Conservation (phyloP, 1,284 basidiomycete species). For the Fomitopsis schrenkii region DNA sequence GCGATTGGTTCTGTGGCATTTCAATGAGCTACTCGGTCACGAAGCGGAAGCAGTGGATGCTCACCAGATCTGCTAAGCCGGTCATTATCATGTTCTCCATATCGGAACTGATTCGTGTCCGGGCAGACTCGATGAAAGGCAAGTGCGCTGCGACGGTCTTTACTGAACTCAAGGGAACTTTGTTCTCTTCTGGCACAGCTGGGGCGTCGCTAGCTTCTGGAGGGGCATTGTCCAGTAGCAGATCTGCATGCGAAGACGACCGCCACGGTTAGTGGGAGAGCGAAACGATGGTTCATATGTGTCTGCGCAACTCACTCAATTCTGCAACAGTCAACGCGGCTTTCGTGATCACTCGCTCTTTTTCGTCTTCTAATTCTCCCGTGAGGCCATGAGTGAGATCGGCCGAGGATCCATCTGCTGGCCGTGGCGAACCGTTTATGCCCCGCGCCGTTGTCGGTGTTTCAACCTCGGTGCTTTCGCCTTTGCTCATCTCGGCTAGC, state of each 20-base stretch:
- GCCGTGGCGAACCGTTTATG: conserved; percentile 10
- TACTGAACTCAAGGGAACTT: conserved; percentile 59
- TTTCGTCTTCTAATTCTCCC: conserved; percentile 64
- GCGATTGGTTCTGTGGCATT: conserved; percentile 69
- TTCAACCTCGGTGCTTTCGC: conserved; percentile 16
- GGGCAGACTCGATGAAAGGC: conserved; percentile 67
- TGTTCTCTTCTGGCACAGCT: not conserved
- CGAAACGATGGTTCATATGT: not conserved
- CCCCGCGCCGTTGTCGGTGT: conserved; percentile 12
- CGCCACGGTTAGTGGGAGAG: conserved; percentile 4
- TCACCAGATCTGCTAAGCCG: conserved; percentile 71
- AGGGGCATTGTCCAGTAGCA: conserved; percentile 12
- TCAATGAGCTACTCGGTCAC: not conserved
- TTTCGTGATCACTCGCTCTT: conserved; percentile 82
- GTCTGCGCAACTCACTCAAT: conserved; percentile 51
- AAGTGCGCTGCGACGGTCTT: conserved; percentile 67
- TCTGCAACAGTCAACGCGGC: conserved; percentile 90
- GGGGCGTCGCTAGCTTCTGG: conserved; percentile 1
- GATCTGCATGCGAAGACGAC: conserved; percentile 15
- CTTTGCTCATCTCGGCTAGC: conserved; percentile 60
- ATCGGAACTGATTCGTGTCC: conserved; percentile 66
- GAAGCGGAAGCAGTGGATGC: no score
- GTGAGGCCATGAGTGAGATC: conserved; percentile 19
- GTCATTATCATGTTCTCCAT: conserved; percentile 87
- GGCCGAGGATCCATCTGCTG: conserved; percentile 2